Base-by-base conservation (phyloP, 352 stramenopile genomes). In the Phytophthora pluvialis region DNA sequence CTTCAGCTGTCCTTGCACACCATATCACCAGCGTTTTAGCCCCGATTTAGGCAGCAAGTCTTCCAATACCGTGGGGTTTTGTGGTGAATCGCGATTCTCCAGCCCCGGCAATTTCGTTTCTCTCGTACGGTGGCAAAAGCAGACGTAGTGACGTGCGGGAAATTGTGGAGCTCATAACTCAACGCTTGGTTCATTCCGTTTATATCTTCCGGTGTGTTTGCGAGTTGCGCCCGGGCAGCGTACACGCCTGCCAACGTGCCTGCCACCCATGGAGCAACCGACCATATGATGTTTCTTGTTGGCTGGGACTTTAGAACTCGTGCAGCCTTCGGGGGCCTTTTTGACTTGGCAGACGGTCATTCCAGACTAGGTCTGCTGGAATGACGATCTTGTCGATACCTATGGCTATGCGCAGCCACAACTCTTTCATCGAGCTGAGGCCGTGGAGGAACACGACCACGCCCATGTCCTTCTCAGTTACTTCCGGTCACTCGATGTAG, bases 341-440 rank as follows among this genome's bases (percentile, higher is more conserved):
- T n/a, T n/a, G n/a, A n/a, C n/a, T n/a, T n/a, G n/a, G n/a, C n/a
- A n/a, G n/a, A n/a, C n/a, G n/a, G n/a, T n/a, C n/a, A n/a, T n/a
- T n/a, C n/a, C n/a, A n/a, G n/a, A 70, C 11, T 67, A 33, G 12
- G 83, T 79, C 40, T 93, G 85, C 85, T 1, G 85, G 82, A 45
- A 91, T 81, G 18, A 93, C 28, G 16, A 91, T 65, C 13, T 74
- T 78, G 68, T 88, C 79, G 5, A 90, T 59, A 21, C 71, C 70
- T 7, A 70, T 64, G 15, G 81, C 80, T 16, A 89, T 69, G 11
- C 75, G 74, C 45, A 84, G 56, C 81, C 80, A 89, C 31, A 78
- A 89, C 58, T 90, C 80, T 42, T 93, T 93, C 29, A 79, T 57
- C 18, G 80, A 88, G 49, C 77, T 86, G 63, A 93, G 91, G 56